These are phyloP conservation scores for Solioccasus polychromus DNA, from an alignment of 768 basidiomycete species.

Conservation along the genomic window DNA sequence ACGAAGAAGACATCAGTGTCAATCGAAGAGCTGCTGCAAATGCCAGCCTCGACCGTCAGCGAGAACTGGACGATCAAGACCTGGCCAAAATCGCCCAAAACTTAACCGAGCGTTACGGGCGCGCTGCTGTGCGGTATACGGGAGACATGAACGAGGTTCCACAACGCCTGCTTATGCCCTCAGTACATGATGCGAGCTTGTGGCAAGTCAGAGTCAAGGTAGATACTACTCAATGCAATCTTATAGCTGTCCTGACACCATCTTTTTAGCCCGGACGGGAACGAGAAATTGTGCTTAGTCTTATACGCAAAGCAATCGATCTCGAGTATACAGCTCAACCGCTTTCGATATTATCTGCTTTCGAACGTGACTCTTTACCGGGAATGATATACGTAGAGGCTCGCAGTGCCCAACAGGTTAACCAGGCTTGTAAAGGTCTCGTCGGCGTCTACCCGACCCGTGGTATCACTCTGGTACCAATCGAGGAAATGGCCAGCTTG, in stretches of 20 bases:
- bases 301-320: slow-evolving; percentile 91
- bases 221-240: slow-evolving; percentile 2
- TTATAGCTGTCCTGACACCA: not conserved
- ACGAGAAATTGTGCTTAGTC: slow-evolving; percentile 87
- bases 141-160: slow-evolving; percentile 94
- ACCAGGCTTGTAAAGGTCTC: slow-evolving; percentile 81
- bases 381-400: slow-evolving; percentile 98
- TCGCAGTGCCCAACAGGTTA: slow-evolving; percentile 80
- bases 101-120: slow-evolving; percentile 73
- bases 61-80: slow-evolving; percentile 73
- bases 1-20: slow-evolving; percentile 50
- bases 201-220: slow-evolving; percentile 97
- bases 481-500: slow-evolving; percentile 96
- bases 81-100: slow-evolving; percentile 82
- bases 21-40: slow-evolving; percentile 55
- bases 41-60: slow-evolving; percentile 66
- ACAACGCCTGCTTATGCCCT: slow-evolving; percentile 92
- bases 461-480: slow-evolving; percentile 83
- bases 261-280: slow-evolving; percentile 77
- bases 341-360: slow-evolving; percentile 87
- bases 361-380: slow-evolving; percentile 91
- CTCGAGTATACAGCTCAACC: slow-evolving; percentile 75
- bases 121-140: slow-evolving; percentile 70
- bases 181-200: slow-evolving; percentile 90
- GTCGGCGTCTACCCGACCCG: slow-evolving; percentile 88